phyloP scores from a whole-genome alignment of 768 basidiomycete species.

The Amanita exitialis region DNA sequence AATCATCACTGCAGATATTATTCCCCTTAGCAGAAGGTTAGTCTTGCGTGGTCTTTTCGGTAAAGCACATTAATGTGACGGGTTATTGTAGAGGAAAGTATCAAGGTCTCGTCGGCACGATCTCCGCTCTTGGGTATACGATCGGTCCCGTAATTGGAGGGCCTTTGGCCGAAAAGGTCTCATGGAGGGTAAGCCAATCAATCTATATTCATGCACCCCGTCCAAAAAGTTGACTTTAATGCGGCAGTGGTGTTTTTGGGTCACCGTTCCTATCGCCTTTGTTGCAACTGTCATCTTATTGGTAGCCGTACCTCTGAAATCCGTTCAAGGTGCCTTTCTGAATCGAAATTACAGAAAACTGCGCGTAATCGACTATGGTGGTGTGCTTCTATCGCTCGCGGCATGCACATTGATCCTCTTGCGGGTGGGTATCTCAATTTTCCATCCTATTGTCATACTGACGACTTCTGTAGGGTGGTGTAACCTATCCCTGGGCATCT shows the following conservation, averaged over 20 bases:
- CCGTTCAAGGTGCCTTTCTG: constrained; percentile 39
- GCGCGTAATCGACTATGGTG: constrained; percentile 53
- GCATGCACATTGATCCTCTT: constrained; percentile 57
- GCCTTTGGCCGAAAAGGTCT: constrained; percentile 46
- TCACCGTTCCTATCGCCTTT: constrained; percentile 52
- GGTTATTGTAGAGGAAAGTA: constrained; percentile 52
- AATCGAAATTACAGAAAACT: constrained; percentile 37
- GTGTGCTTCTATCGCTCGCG: constrained; percentile 44
- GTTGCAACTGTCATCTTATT: constrained; percentile 45
- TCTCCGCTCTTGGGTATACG: constrained; percentile 48
- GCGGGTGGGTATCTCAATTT: constrained; percentile 37
- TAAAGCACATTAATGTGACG: neutral
- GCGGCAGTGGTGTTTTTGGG: constrained; percentile 64
- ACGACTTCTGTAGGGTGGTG: constrained; percentile 41
- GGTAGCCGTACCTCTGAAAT: constrained; percentile 56
- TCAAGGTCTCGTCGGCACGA: constrained; percentile 59
- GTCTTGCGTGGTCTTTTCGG: constrained; percentile 3
- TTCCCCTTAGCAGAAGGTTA: constrained; percentile 55
- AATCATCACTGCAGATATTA: constrained; percentile 69
- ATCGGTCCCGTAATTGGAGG: constrained; percentile 65
- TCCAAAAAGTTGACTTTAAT: neutral
- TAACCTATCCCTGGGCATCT: constrained; percentile 64
- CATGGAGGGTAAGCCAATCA: constrained; percentile 42
- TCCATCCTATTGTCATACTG: neutral
- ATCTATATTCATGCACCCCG: neutral